Evolutionary conservation across 176 grass and related monocot genomes (phyloP).

Genomic region (Oryza nivara): DNA sequence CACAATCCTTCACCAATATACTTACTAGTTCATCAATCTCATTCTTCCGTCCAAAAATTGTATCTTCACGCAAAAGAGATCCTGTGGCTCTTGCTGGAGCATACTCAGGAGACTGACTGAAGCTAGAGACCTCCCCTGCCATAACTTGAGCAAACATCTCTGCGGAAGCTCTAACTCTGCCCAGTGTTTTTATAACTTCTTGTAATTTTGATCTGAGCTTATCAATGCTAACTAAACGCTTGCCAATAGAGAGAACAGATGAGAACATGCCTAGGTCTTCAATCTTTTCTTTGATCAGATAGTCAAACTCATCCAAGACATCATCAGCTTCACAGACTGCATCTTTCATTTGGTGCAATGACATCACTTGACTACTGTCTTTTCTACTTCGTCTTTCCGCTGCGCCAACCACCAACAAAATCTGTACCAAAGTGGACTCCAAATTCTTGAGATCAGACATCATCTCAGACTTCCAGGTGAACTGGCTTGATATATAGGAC

Average conservation of each 20-base stretch:
- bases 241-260: constrained; percentile 10
- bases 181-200: constrained; percentile 15
- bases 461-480: constrained; percentile 20
- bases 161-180: constrained; percentile 26
- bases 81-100: not conserved
- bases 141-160: constrained; percentile 36
- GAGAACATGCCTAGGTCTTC: not conserved
- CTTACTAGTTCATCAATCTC: constrained; percentile 28
- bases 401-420: constrained; percentile 28
- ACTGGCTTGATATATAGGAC: constrained; percentile 43
- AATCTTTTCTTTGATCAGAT: constrained; percentile 26
- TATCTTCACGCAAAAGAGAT: not conserved
- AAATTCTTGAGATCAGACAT: constrained; percentile 47
- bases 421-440: constrained; percentile 34
- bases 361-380: constrained; percentile 17
- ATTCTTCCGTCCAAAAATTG: constrained; percentile 32
- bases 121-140: not conserved
- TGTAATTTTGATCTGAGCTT: constrained; percentile 3
- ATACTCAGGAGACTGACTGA: not conserved
- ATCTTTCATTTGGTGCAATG: constrained; percentile 44
- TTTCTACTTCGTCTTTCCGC: constrained; percentile 35
- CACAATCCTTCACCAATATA: not conserved
- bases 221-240: constrained; percentile 10
- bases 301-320: constrained; percentile 51
- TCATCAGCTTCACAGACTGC: constrained; percentile 53